Base-by-base conservation (phyloP, 2,329 filamentous ascomycete species). In the Aspergillus sp. region DNA sequence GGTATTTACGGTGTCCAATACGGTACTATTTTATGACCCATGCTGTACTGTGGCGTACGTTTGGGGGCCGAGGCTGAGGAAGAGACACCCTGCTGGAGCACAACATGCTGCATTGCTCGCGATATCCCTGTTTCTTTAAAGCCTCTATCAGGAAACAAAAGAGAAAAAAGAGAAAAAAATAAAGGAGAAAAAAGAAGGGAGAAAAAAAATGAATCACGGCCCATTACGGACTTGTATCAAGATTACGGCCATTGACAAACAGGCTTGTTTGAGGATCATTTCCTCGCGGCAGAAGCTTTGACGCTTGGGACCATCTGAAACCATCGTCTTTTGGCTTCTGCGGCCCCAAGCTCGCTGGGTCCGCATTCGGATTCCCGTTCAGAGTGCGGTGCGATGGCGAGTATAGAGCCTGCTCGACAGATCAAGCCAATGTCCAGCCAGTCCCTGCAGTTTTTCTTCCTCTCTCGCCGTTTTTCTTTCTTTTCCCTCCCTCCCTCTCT, bases 261-360 rank as follows among this genome's bases (percentile, higher is more conserved):
- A 35, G 41, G 22, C n/a, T 43, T 43, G 41, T 43, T 43, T 43
- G 41, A 43, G 41, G 41, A 43, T 43, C 41, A 15, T 27, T 43
- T 38, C 30, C 42, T 44, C 32, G 43, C 32, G 19, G 39, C 43
- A 45, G 47, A 52, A 49, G 43, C 46, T 45, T 49, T 45, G 50
- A 54, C 53, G 56, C 56, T 52, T 58, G 54, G 49, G 51, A 51
- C 49, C 45, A 51, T 55, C 51, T 59, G 55, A 59, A 59, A 59
- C 55, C 49, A 52, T 57, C 49, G 49, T 43, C 32, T 54, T 51
- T 53, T 58, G 47, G 46, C 45, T 50, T 55, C 55, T 49, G 49
- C 53, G 52, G 41, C 46, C 51, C 48, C 49, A 46, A 49, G 44
- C 54, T 53, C 52, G 52, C 49, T 56, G 50, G 49, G 45, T 49